Percentiles rank a stretch among this genome's conserved stretches.
Conservation (phyloP, 495 filamentous ascomycete species). For the Daldinia childiae region DNA sequence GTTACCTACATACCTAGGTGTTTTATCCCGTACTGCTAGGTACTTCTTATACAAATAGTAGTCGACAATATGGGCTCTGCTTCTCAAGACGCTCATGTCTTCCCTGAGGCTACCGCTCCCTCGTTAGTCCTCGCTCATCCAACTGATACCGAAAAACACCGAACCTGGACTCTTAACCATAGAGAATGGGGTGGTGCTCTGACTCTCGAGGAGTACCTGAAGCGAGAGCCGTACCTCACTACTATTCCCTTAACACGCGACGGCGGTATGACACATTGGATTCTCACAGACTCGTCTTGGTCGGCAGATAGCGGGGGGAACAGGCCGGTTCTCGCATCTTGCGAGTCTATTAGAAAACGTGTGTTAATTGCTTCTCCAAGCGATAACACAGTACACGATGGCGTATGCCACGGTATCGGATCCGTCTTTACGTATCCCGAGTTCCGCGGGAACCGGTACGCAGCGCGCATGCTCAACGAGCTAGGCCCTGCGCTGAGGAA, state of each 20-base stretch:
- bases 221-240: conserved; percentile 76
- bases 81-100: conserved; percentile 29
- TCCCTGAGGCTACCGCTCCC: conserved; percentile 68
- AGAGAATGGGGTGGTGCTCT: conserved; percentile 76
- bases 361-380: conserved; percentile 60
- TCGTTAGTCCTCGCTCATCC: conserved; percentile 73
- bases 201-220: conserved; percentile 73
- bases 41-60: neutral
- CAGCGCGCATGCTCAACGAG: conserved; percentile 67
- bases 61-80: conserved; percentile 45
- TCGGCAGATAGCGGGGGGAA: conserved; percentile 46
- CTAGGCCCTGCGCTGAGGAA: conserved; percentile 49
- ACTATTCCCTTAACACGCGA: conserved; percentile 73
- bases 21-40: neutral
- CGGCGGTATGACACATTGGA: conserved; percentile 85
- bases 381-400: conserved; percentile 63
- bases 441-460: conserved; percentile 81
- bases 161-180: conserved; percentile 74
- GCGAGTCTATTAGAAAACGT: conserved; percentile 83
- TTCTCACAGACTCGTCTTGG: conserved; percentile 70
- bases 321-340: conserved; percentile 77
- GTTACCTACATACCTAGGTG: too few relatives aligned
- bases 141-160: conserved; percentile 69
- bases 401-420: conserved; percentile 80
- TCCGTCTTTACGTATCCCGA: conserved; percentile 84